Base-by-base conservation (phyloP, 768 basidiomycete genomes). In the Mrakia blollopis region DNA sequence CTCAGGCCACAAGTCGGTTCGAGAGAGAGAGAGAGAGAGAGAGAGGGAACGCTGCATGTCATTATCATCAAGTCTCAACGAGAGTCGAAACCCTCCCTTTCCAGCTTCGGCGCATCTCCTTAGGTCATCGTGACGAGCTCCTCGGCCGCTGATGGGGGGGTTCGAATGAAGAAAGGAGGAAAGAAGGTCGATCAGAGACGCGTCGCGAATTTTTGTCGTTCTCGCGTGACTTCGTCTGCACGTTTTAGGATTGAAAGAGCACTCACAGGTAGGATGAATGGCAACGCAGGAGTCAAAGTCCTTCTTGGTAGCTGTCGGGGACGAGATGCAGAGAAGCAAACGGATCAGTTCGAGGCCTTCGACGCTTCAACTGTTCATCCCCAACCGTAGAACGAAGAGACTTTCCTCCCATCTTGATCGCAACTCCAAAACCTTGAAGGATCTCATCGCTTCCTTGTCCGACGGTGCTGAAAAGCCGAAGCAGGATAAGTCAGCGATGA, bases 341-440 rank as follows among this genome's bases (percentile, higher is more conserved):
- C 18, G 18, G 39, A 21, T 44, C 44, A 44, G 44, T 1, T 44
- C 44, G 44, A 44, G 7, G 44, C n/a, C n/a, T n/a, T n/a, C n/a
- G n/a, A n/a, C n/a, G n/a, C n/a, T n/a, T n/a, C n/a, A n/a, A n/a
- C n/a, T n/a, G n/a, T n/a, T n/a, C n/a, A n/a, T n/a, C n/a, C n/a
- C n/a, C n/a, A n/a, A n/a, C n/a, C n/a, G n/a, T 6, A 62, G n/a
- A 35, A 37, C 5, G 10, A 11, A 23, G 39, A 39, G n/a, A 44
- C 65, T 68, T 21, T 44, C 65, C 65, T 41, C 73, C 62, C 62
- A 65, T 52, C 62, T 74, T 74, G 30, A 74, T 52, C 16, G 73
- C 73, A 21, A 74, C 73, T 28, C 61, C 73, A 32, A 74, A 74
- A 6, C 73, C 73, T 44, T 74, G 73, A 8, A 74, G 62, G n/a